Base-by-base conservation (phyloP, 495 filamentous ascomycete genomes). In the Xylaria sp. region DNA sequence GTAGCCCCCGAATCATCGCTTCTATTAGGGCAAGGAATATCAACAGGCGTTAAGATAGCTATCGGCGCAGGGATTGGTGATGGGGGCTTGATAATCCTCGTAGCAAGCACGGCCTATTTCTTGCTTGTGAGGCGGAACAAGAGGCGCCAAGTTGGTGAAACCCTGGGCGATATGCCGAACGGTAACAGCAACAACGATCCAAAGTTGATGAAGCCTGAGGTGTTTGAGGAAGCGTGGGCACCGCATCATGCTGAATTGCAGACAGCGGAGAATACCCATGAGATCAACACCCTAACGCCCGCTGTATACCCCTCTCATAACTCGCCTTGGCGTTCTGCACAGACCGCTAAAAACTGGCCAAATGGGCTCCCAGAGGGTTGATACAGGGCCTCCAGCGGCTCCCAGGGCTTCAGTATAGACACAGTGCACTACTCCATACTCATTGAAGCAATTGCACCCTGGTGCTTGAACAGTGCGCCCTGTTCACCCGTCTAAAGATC, bases 241-340 rank as follows among this genome's bases (percentile, higher is more conserved):
- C n/a, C n/a, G 21, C 37, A 62, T 29, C 37, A 62, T 40, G 21
- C 37, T 41, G 59, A 62, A 62, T 43, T 62, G 21, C 37, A 62
- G 35, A 62, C 59, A 0, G 37, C 37, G 21, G 37, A 62, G 1
- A 62, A 62, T 26, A 43, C 59, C 11, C 59, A 40, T 11, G 59
- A 62, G 21, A 62, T 62, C 37, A 62, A 62, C 59, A 19, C 9
- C 21, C 21, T n/a, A 3, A 29, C 35, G 12, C 59, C 59, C 37
- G 59, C 21, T 62, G 21, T 43, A 7, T 62, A 62, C 37, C 59
- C 59, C n/a, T 62, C 59, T 24, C 59, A 40, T 43, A 62, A 62
- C 2, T 41, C 37, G n/a, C 59, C 59, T 43, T 62, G 59, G 59
- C 59, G 37, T 29, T 62, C 37, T 43, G 59, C 12, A 15, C 59